Percentiles rank a stretch among this genome's conserved stretches.
Evolutionary conservation across 2,329 filamentous ascomycete genomes (phyloP).

Genomic region (Lecanosticta acicola): DNA sequence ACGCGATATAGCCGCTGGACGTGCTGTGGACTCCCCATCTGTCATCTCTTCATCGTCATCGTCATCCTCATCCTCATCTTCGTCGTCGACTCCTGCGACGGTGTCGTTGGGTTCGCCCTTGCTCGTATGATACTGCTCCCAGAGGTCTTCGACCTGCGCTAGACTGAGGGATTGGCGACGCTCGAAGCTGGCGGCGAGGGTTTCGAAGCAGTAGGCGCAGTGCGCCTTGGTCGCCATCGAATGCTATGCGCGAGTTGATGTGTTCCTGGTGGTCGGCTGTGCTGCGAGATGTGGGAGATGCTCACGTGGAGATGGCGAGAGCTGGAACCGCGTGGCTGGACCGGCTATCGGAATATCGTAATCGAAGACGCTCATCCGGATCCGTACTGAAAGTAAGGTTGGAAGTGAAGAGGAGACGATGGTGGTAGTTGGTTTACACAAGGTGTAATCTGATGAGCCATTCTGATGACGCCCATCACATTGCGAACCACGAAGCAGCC

Average conservation of each 20-base stretch:
- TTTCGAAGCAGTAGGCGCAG: slow-evolving; percentile 91
- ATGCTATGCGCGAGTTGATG: neutral
- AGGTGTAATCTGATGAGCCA: too few relatives aligned
- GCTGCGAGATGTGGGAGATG: neutral
- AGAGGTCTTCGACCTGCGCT: slow-evolving; percentile 63
- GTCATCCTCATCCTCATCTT: slow-evolving; percentile 34
- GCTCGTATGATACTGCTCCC: slow-evolving; percentile 48
- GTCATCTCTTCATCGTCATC: slow-evolving; percentile 27
- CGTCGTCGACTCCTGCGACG: slow-evolving; percentile 35
- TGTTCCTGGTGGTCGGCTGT: neutral
- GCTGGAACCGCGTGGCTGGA: neutral
- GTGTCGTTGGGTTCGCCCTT: slow-evolving; percentile 29
- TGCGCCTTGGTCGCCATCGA: slow-evolving; percentile 78
- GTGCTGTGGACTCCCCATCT: slow-evolving; percentile 25
- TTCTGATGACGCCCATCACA: too few relatives aligned
- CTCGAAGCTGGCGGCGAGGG: slow-evolving; percentile 69
- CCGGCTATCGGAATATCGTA: neutral
- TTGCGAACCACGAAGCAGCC: too few relatives aligned
- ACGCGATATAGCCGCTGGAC: slow-evolving; percentile 42
- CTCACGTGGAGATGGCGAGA: neutral
- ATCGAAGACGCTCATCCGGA: too few relatives aligned
- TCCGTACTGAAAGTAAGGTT: too few relatives aligned
- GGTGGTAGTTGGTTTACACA: too few relatives aligned
- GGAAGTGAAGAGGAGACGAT: too few relatives aligned
- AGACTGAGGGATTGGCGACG: slow-evolving; percentile 63